phyloP scores from a whole-genome alignment of 352 stramenopile species.

The Pythium dissimile region DNA sequence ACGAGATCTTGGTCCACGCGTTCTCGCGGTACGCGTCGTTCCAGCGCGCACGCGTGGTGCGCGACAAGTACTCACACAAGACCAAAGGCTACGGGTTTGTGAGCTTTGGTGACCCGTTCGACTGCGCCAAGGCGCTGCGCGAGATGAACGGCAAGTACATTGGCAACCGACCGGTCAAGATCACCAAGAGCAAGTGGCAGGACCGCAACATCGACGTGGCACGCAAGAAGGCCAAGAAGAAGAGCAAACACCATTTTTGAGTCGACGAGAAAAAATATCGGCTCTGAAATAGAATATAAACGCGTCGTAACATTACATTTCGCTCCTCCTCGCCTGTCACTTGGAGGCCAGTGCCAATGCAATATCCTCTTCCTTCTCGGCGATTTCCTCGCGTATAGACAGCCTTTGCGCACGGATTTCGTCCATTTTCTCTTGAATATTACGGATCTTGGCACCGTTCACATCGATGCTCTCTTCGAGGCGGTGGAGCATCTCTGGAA shows the following conservation, averaged over 20 bases:
- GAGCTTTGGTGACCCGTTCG: constrained; percentile 91
- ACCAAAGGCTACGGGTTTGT: constrained; percentile 96
- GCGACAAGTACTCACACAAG: constrained; percentile 85
- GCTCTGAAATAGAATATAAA: neutral
- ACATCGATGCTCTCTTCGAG: constrained; percentile 65
- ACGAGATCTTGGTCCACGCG: constrained; percentile 80
- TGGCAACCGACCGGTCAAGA: constrained; percentile 91
- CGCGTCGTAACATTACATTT: too few relatives aligned
- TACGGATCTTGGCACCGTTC: constrained; percentile 54
- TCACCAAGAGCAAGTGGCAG: constrained; percentile 95
- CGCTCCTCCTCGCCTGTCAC: too few relatives aligned
- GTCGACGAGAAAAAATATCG: constrained; percentile 1
- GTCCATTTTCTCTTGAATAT: constrained; percentile 59
- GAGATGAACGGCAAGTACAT: constrained; percentile 98
- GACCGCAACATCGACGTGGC: constrained; percentile 92
- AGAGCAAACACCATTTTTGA: constrained; percentile 82
- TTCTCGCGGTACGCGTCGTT: constrained; percentile 77
- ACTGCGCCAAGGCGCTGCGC: constrained; percentile 92
- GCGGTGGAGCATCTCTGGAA: constrained; percentile 46
- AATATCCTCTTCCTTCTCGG: constrained; percentile 56
- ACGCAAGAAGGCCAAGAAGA: constrained; percentile 86
- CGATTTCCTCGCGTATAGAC: constrained; percentile 54
- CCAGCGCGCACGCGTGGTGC: constrained; percentile 73
- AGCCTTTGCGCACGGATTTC: constrained; percentile 45
- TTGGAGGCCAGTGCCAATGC: constrained; percentile 33